Evolutionary conservation across 345 rosid genomes (phyloP).

Genomic region (Gynandropsis gynandra): DNA sequence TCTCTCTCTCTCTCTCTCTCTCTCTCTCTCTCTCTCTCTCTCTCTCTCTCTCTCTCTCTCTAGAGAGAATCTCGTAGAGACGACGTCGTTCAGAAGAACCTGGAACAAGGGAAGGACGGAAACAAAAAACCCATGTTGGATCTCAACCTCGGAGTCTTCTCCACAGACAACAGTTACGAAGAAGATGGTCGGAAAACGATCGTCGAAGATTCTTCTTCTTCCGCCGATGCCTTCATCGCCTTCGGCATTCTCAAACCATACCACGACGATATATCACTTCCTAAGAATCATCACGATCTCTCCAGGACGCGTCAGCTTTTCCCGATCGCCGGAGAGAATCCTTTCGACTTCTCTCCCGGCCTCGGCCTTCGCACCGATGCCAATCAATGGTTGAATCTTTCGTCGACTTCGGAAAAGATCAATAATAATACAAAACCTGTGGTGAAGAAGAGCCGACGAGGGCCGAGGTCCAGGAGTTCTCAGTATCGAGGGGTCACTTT

Average conservation of each 20-base stretch:
- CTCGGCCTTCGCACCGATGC: constrained; percentile 5
- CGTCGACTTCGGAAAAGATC: constrained; percentile 18
- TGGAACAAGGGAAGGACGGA: constrained; percentile 22
- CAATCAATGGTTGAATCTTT: constrained; percentile 26
- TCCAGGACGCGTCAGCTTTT: constrained; percentile 25
- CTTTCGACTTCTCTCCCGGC: constrained; percentile 17
- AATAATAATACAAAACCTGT: constrained; percentile 20
- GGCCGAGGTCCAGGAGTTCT: constrained; percentile 93
- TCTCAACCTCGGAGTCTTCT: constrained; percentile 27
- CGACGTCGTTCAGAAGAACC: constrained; percentile 24
- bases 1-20: constrained; percentile 18
- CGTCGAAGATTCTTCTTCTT: constrained; percentile 14
- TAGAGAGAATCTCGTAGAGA: too few species aligned
- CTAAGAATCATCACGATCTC: constrained; percentile 27
- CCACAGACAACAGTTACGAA: neutral
- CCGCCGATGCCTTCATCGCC: constrained; percentile 18
- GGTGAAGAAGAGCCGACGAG: constrained; percentile 58
- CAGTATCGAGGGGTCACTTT: constrained; percentile 97
- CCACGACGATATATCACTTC: constrained; percentile 15
- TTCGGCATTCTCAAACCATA: constrained; percentile 31
- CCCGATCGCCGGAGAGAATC: constrained; percentile 8
- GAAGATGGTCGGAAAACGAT: constrained; percentile 21
- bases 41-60: constrained; percentile 10
- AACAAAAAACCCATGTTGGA: constrained; percentile 21
- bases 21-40: constrained; percentile 11